These are phyloP conservation scores for Pholiota microspora DNA, from an alignment of 768 basidiomycete species.

Conservation along the genomic window DNA sequence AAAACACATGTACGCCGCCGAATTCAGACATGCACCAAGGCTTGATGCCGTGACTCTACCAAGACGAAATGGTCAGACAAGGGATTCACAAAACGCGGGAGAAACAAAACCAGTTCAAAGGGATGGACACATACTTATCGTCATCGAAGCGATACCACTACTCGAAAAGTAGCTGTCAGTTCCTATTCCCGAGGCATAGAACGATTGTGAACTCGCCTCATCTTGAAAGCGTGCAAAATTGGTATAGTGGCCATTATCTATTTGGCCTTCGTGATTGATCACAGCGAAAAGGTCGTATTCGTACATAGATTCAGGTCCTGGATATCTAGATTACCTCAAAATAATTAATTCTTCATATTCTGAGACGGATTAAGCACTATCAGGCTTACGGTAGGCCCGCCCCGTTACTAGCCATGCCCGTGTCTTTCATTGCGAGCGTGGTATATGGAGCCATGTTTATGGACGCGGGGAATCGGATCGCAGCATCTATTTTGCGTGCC, in stretches of 20 bases:
- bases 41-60: constrained; percentile 72
- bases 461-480: constrained; percentile 76
- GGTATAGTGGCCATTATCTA: constrained; percentile 95
- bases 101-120: not conserved
- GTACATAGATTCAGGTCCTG: constrained; percentile 67
- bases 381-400: constrained; percentile 27
- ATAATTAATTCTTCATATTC: not conserved
- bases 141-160: constrained; percentile 97
- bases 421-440: constrained; percentile 53
- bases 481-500: constrained; percentile 82
- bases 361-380: constrained; percentile 3
- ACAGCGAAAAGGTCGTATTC: constrained; percentile 92
- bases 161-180: not conserved
- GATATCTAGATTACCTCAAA: constrained; percentile 10
- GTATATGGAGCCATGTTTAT: constrained; percentile 91
- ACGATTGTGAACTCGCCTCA: constrained; percentile 52
- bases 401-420: constrained; percentile 41
- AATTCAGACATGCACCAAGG: constrained; percentile 63
- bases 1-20: constrained; percentile 92
- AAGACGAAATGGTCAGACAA: not conserved
- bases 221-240: constrained; percentile 83
- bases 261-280: constrained; percentile 91
- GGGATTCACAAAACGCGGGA: not conserved
- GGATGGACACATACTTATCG: constrained; percentile 63
- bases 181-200: not conserved